Conservation (phyloP, 371 early-diverging fungal genomes). For the Rhizomucor miehei region DNA sequence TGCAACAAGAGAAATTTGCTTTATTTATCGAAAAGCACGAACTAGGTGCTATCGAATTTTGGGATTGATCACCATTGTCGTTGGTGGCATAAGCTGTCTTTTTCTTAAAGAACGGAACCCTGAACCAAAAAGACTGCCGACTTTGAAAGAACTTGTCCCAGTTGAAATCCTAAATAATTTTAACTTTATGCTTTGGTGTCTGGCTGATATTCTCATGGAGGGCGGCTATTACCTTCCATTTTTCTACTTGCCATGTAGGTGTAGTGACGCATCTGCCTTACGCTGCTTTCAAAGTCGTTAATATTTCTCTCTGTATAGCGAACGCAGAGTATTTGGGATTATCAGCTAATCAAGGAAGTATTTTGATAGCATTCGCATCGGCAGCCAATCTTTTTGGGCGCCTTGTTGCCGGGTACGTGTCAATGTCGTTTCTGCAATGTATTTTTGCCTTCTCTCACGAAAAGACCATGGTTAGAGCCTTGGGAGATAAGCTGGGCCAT, state of each 20-base stretch:
- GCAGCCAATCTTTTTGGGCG: slow-evolving; percentile 51
- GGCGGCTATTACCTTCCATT: slow-evolving; percentile 50
- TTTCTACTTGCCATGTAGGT: slow-evolving; percentile 40
- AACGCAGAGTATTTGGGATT: slow-evolving; percentile 15
- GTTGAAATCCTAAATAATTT: slow-evolving; percentile 30
- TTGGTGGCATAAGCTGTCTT: slow-evolving; percentile 19
- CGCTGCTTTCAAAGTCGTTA: neutral
- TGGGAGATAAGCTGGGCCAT: slow-evolving; percentile 11
- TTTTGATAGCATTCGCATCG: slow-evolving; percentile 24
- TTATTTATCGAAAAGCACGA: too few relatives aligned
- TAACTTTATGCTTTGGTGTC: slow-evolving; percentile 31
- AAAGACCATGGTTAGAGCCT: too few relatives aligned
- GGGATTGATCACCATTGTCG: slow-evolving; percentile 37
- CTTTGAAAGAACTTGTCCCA: slow-evolving; percentile 18
- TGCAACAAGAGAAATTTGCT: neutral
- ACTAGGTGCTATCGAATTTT: slow-evolving; percentile 30
- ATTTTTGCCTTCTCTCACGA: too few relatives aligned
- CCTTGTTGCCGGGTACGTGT: slow-evolving; percentile 28
- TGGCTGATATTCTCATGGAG: slow-evolving; percentile 30
- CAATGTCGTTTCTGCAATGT: too few relatives aligned
- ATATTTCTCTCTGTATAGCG: slow-evolving; percentile 1
- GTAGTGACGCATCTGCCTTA: too few relatives aligned
- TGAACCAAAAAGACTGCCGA: slow-evolving; percentile 6
- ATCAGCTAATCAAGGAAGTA: slow-evolving; percentile 14
- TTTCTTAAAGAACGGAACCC: slow-evolving; percentile 26